phyloP scores from a whole-genome alignment of 2,329 filamentous ascomycete genomes.

The Phoma sp. region DNA sequence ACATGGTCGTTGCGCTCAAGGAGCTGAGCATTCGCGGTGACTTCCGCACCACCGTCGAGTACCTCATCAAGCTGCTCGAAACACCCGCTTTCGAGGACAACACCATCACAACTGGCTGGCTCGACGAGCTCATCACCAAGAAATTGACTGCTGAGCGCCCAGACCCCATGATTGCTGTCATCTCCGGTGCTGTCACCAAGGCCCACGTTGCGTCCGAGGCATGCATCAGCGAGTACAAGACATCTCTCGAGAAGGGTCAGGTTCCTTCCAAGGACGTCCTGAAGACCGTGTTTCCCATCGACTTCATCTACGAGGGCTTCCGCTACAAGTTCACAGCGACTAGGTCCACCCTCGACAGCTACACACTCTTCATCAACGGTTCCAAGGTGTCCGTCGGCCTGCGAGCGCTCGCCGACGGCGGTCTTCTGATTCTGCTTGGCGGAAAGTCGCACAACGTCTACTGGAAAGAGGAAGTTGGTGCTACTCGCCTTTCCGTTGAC shows the following conservation, averaged over 20 bases:
- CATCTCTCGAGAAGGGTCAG: conserved; percentile 93
- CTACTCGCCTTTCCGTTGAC: conserved; percentile 93
- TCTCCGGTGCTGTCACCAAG: conserved; percentile 94
- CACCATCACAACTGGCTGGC: conserved; percentile 98
- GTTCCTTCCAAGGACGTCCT: conserved; percentile 95
- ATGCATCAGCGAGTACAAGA: conserved; percentile 85
- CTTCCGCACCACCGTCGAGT: conserved; percentile 98
- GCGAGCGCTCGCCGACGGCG: conserved; percentile 90
- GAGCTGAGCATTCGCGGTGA: conserved; percentile 99
- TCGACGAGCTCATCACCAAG: conserved; percentile 98
- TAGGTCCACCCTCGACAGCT: conserved; percentile 88
- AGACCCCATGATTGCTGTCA: conserved; percentile 90
- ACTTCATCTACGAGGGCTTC: conserved; percentile 97
- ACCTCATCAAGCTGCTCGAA: conserved; percentile 97
- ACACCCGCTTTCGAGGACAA: conserved; percentile 98
- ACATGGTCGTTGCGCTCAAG: conserved; percentile 99
- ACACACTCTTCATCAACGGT: conserved; percentile 98
- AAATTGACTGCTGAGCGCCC: conserved; percentile 96
- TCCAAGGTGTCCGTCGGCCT: conserved; percentile 95
- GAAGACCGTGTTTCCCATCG: conserved; percentile 96
- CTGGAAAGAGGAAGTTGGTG: conserved; percentile 99
- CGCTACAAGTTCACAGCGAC: conserved; percentile 99
- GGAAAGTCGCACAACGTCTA: conserved; percentile 98
- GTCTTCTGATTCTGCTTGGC: conserved; percentile 86
- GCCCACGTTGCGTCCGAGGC: conserved; percentile 93